Conservation (phyloP, 768 basidiomycete species). For the Gyrodon lividus region DNA sequence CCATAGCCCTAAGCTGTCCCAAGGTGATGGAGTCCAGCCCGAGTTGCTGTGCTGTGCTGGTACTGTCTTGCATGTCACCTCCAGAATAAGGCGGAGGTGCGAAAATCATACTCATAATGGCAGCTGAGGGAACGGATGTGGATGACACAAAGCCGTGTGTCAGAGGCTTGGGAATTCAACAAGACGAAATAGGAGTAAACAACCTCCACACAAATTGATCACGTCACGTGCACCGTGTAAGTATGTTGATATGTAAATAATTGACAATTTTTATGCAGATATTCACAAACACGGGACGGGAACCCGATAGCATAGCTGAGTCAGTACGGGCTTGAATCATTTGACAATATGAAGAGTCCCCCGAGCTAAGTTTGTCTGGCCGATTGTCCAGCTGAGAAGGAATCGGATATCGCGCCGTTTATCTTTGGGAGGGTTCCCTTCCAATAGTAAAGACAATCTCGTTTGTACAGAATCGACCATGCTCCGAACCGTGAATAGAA, state of each 20-base stretch:
- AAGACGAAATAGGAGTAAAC: conserved; percentile 21
- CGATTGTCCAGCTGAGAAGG: not conserved
- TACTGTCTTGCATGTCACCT: conserved; percentile 32
- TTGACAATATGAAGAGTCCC: not conserved
- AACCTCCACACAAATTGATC: no score
- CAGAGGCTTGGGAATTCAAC: conserved; percentile 27
- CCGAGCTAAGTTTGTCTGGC: conserved; percentile 8
- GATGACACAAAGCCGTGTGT: conserved; percentile 19
- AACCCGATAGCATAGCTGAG: conserved; percentile 5
- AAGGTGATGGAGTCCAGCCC: conserved; percentile 74
- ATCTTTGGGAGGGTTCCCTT: not conserved
- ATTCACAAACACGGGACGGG: not conserved
- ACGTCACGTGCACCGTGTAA: no score
- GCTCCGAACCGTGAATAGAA: no score
- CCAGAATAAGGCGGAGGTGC: conserved; percentile 25
- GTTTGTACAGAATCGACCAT: no score
- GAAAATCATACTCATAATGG: conserved; percentile 34
- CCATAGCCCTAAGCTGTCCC: conserved; percentile 76
- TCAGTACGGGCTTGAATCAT: not conserved
- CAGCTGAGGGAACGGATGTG: not conserved
- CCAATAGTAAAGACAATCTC: no score
- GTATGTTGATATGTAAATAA: no score
- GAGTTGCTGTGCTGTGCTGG: conserved; percentile 34
- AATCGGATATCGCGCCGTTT: not conserved
- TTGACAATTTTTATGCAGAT: no score